Percentiles rank a stretch among this genome's conserved stretches.
These are phyloP conservation scores for Eucalyptus cloeziana DNA, from an alignment of 345 rosid genomes.

Conservation along the genomic window DNA sequence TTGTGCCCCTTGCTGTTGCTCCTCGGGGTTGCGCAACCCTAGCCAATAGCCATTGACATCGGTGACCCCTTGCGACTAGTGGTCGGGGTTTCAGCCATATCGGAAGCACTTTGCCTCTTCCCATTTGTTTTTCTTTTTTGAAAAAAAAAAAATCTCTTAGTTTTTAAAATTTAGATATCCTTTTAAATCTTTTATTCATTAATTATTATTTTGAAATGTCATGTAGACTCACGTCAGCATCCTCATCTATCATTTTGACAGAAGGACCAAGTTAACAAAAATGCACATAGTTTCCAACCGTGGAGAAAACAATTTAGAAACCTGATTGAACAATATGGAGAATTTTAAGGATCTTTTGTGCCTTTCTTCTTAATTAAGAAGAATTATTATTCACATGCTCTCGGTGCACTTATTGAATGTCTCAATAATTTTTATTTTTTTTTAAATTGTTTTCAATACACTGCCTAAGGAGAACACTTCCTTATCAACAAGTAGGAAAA, in stretches of 20 bases:
- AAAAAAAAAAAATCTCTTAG: too few species aligned
- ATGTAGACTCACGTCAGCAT: neutral
- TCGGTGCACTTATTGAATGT: neutral
- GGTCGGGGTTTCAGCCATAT: fast-evolving
- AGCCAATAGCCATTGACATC: neutral
- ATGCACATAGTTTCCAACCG: neutral
- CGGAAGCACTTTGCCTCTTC: fast-evolving
- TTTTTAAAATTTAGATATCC: too few species aligned
- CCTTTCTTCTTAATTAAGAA: neutral
- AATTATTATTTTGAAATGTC: neutral
- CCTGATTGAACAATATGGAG: neutral
- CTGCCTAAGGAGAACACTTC: neutral
- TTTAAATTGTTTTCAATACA: neutral
- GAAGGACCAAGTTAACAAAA: too few species aligned
- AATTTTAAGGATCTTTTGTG: neutral
- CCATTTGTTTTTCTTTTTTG: neutral
- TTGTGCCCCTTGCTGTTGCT: neutral
- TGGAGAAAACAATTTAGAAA: neutral
- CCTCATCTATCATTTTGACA: fast-evolving
- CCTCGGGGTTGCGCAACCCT: fast-evolving
- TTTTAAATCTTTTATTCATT: too few species aligned
- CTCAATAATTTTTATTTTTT: neutral
- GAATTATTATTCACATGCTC: neutral
- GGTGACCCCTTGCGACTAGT: neutral
- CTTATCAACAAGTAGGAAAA: neutral